Conservation (phyloP, 257 asterid species). For the Petrea volubilis region DNA sequence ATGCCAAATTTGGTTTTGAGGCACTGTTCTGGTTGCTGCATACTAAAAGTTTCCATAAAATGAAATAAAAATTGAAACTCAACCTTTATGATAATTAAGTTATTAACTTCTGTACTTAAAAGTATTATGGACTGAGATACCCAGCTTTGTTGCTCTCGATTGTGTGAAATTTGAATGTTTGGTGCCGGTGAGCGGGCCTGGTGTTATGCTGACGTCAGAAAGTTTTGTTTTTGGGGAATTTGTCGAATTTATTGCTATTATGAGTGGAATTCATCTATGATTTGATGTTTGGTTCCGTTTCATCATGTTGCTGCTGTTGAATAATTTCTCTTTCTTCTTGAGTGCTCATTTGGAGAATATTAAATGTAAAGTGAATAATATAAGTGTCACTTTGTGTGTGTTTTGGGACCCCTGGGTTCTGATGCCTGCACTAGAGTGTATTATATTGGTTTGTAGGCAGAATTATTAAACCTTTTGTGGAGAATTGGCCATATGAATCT, state of each 20-base stretch:
- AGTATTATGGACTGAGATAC: background rate
- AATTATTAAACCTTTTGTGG: constrained; percentile 37
- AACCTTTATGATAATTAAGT: constrained; percentile 9
- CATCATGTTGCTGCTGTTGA: constrained; percentile 38
- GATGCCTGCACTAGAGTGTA: constrained; percentile 51
- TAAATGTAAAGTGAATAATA: constrained; percentile 32
- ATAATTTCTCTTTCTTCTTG: constrained; percentile 20
- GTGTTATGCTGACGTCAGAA: constrained; percentile 28
- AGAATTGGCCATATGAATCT: constrained; percentile 26
- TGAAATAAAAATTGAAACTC: constrained; percentile 1
- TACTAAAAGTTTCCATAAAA: background rate
- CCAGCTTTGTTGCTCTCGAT: background rate
- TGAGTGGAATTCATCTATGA: constrained; percentile 41
- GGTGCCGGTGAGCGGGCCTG: background rate
- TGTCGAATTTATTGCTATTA: constrained; percentile 37
- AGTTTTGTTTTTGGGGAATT: constrained; percentile 37
- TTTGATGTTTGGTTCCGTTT: constrained; percentile 49
- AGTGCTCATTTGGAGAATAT: constrained; percentile 57
- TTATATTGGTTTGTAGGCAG: constrained; percentile 42
- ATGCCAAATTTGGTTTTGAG: constrained; percentile 24
- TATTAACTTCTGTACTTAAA: background rate
- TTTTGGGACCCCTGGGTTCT: constrained; percentile 52
- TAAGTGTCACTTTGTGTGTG: constrained; percentile 36
- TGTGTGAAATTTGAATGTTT: constrained; percentile 1
- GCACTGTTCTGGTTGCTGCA: constrained; percentile 9